Evolutionary conservation across 1,284 basidiomycete species (phyloP).

Genomic region (Ganoderma leucocontextum): DNA sequence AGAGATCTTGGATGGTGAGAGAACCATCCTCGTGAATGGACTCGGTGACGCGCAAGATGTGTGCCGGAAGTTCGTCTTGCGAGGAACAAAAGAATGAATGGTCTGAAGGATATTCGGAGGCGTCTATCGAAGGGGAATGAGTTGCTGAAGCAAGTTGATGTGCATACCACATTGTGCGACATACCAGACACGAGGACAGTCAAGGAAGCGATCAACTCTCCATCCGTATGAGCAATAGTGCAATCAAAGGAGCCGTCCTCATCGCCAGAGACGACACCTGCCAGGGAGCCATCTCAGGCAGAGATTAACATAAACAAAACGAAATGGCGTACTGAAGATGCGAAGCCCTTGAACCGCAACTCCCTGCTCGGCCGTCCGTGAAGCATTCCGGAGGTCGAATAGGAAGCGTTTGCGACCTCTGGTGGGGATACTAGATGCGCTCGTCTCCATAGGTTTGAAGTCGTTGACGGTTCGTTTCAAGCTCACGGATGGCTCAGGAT

Average conservation of each 20-base stretch:
- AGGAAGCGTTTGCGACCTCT: slow-evolving; percentile 21
- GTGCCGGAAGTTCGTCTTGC: slow-evolving; percentile 50
- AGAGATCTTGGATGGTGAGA: slow-evolving; percentile 52
- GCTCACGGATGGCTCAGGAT: slow-evolving; percentile 9
- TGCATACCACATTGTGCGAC: slow-evolving; percentile 1
- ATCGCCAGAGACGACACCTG: slow-evolving; percentile 61
- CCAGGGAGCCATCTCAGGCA: neutral
- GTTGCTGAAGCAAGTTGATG: neutral
- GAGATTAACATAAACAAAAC: slow-evolving; percentile 2
- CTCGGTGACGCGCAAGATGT: slow-evolving; percentile 51
- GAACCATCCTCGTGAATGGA: slow-evolving; percentile 50
- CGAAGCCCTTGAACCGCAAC: slow-evolving; percentile 47
- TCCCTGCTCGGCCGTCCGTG: slow-evolving; percentile 34
- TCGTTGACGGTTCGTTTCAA: slow-evolving; percentile 8
- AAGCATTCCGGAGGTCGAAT: slow-evolving; percentile 16
- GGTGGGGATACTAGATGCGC: neutral
- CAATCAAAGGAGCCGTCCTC: slow-evolving; percentile 67
- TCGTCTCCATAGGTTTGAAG: slow-evolving; percentile 5
- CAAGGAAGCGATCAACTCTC: slow-evolving; percentile 47
- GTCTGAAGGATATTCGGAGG: slow-evolving; percentile 66
- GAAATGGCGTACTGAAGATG: slow-evolving; percentile 48
- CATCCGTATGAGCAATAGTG: slow-evolving; percentile 45
- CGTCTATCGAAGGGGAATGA: slow-evolving; percentile 47
- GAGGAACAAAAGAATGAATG: slow-evolving; percentile 64
- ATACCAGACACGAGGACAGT: slow-evolving; percentile 62